Percentiles rank a stretch among this genome's conserved stretches.
Conservation (phyloP, 345 rosid species). For the Salix viminalis region DNA sequence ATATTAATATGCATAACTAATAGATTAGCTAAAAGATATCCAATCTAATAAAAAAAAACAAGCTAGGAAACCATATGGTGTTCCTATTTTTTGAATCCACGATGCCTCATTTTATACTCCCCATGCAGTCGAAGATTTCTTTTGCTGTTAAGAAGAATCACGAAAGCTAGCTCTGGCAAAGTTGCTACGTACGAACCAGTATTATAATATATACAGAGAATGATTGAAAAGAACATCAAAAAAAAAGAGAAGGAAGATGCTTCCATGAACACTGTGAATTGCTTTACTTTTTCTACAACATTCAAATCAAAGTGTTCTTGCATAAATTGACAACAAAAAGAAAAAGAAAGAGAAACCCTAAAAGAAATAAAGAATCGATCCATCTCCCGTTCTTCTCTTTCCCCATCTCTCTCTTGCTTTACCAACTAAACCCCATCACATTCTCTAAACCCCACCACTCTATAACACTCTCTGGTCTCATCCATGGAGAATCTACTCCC, state of each 20-base stretch:
- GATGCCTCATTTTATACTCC: too few relatives aligned
- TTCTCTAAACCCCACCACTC: background rate
- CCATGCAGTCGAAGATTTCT: too few relatives aligned
- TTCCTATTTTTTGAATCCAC: too few relatives aligned
- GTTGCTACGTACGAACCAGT: too few relatives aligned
- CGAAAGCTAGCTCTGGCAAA: too few relatives aligned
- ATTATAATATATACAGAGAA: background rate
- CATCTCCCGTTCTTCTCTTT: background rate
- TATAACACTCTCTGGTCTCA: background rate
- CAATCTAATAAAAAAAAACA: too few relatives aligned
- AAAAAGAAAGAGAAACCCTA: background rate
- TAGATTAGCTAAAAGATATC: too few relatives aligned
- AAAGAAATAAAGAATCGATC: conserved; percentile 9
- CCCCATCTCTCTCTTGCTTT: conserved; percentile 4
- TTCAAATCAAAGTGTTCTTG: background rate
- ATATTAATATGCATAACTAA: too few relatives aligned
- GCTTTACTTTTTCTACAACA: too few relatives aligned
- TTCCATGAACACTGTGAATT: background rate
- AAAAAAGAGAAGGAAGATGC: background rate
- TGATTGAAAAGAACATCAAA: too few relatives aligned
- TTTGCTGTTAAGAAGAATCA: too few relatives aligned
- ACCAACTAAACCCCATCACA: background rate
- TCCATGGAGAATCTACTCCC: conserved; percentile 6
- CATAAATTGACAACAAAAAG: background rate
- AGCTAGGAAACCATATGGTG: too few relatives aligned